These are phyloP conservation scores for Rhizopogon vesiculosus DNA, from an alignment of 768 basidiomycete species.

Conservation along the genomic window DNA sequence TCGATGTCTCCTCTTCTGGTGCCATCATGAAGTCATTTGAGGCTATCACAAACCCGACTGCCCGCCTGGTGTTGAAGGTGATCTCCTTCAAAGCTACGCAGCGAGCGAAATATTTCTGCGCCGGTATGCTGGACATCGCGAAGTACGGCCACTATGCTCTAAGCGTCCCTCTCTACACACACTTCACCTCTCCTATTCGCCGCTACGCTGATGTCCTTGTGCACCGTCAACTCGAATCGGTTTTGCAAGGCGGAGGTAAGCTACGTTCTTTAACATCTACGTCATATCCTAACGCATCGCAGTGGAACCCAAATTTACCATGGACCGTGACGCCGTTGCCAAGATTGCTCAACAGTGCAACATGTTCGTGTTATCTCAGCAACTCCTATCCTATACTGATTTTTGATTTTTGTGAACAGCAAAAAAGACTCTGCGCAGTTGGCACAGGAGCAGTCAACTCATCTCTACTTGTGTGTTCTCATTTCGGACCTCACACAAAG, in stretches of 20 bases:
- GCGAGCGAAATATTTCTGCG: constrained; percentile 96
- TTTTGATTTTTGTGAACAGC: constrained; percentile 33
- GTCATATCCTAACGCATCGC: constrained; percentile 4
- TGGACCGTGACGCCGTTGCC: constrained; percentile 97
- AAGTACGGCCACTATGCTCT: constrained; percentile 95
- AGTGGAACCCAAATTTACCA: constrained; percentile 86
- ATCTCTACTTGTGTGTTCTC: constrained; percentile 91
- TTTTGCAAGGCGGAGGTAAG: constrained; percentile 68
- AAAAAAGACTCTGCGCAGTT: constrained; percentile 89
- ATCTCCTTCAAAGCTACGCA: constrained; percentile 90
- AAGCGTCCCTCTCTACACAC: constrained; percentile 87
- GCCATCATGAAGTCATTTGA: constrained; percentile 83
- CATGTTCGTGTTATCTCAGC: constrained; percentile 53
- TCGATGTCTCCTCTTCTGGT: constrained; percentile 77
- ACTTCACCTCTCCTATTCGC: constrained; percentile 90
- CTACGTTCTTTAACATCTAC: constrained; percentile 2
- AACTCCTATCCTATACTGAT: neutral
- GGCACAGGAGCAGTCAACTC: constrained; percentile 95
- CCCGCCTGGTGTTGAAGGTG: constrained; percentile 75
- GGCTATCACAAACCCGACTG: constrained; percentile 65
- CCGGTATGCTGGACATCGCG: constrained; percentile 98
- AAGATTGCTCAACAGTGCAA: constrained; percentile 99
- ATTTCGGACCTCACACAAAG: constrained; percentile 92
- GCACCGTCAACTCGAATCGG: constrained; percentile 93
- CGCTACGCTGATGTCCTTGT: constrained; percentile 93